Conservation (phyloP, 2,329 filamentous ascomycete species). For the Sarocladium brachiariae region DNA sequence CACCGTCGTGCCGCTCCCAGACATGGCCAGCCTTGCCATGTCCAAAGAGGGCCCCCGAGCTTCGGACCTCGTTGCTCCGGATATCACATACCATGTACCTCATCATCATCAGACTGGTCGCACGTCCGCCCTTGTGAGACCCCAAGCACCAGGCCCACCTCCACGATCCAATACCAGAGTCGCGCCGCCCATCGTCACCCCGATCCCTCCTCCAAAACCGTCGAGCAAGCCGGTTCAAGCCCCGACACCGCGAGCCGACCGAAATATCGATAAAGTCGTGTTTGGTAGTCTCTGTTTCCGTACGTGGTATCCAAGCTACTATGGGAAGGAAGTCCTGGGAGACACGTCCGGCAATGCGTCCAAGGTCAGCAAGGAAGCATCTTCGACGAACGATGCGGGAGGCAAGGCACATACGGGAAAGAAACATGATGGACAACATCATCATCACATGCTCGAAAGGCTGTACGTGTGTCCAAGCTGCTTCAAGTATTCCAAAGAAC, state of each 20-base stretch:
- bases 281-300: slow-evolving; percentile 78
- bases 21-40: slow-evolving; percentile 19
- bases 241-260: slow-evolving; percentile 43
- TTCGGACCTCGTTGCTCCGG: slow-evolving; percentile 31
- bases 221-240: slow-evolving; percentile 20
- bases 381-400: slow-evolving; percentile 10
- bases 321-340: slow-evolving; percentile 63
- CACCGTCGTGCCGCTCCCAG: background rate
- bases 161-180: slow-evolving; percentile 9
- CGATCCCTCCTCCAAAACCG: slow-evolving; percentile 29
- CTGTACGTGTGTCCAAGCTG: slow-evolving; percentile 88
- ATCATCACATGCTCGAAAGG: slow-evolving; percentile 48
- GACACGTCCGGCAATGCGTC: slow-evolving; percentile 31
- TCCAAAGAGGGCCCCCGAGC: slow-evolving; percentile 19
- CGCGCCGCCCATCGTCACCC: slow-evolving; percentile 20
- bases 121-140: slow-evolving; percentile 25
- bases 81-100: slow-evolving; percentile 33
- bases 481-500: slow-evolving; percentile 78
- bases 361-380: slow-evolving; percentile 21
- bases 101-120: slow-evolving; percentile 22
- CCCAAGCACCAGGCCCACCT: slow-evolving; percentile 27
- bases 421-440: slow-evolving; percentile 21
- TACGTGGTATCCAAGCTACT: slow-evolving; percentile 91
- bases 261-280: slow-evolving; percentile 82
- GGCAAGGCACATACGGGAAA: background rate